phyloP scores from a whole-genome alignment of 2,329 filamentous ascomycete species.

The Aspergillus unguis region DNA sequence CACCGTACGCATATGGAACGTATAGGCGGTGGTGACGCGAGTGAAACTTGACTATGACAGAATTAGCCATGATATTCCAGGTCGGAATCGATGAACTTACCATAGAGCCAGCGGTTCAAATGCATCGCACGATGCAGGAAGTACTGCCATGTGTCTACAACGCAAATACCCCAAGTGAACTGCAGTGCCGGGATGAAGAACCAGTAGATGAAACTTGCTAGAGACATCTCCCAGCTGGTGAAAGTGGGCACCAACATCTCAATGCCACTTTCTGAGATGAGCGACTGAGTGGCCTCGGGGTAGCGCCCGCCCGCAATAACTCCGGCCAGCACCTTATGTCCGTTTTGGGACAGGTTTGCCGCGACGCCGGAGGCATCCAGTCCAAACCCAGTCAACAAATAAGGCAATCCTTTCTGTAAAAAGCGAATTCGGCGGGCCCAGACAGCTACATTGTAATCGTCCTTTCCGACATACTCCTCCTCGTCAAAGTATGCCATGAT shows the following conservation, averaged over 20 bases:
- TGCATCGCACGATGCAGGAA: constrained; percentile 97
- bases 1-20: constrained; percentile 94
- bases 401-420: constrained; percentile 73
- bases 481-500: constrained; percentile 69
- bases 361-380: constrained; percentile 73
- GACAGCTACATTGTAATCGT: constrained; percentile 80
- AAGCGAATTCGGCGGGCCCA: constrained; percentile 83
- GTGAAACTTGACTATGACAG: constrained; percentile 72
- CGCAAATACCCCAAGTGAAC: constrained; percentile 67
- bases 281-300: constrained; percentile 62
- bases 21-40: constrained; percentile 95
- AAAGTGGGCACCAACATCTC: constrained; percentile 63
- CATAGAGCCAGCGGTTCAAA: constrained; percentile 94
- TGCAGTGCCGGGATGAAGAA: constrained; percentile 71
- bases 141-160: constrained; percentile 98
- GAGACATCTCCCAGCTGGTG: constrained; percentile 73
- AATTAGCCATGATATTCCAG: constrained; percentile 2
- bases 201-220: constrained; percentile 78
- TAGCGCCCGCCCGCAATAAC: constrained; percentile 78
- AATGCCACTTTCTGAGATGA: constrained; percentile 52
- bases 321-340: constrained; percentile 71
- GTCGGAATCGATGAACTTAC: constrained; percentile 51
- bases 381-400: constrained; percentile 66
- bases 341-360: constrained; percentile 63
- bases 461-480: constrained; percentile 69